These are phyloP conservation scores for Emericellopsis terricola DNA, from an alignment of 495 filamentous ascomycete genomes.

Conservation along the genomic window DNA sequence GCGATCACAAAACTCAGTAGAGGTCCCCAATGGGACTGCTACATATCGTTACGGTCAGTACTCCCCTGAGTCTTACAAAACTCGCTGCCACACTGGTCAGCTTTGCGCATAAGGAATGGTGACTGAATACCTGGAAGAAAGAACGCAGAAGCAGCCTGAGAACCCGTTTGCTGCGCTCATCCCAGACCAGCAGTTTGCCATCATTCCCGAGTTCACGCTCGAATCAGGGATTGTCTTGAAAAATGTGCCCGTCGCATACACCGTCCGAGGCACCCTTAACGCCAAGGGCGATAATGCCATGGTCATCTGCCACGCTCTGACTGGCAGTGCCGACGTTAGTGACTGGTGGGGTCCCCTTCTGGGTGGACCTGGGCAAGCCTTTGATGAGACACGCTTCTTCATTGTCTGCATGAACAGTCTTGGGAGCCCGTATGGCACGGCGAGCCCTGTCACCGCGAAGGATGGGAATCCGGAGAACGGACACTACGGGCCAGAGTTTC, in stretches of 20 bases:
- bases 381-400: conserved; percentile 85
- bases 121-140: conserved; percentile 42
- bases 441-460: conserved; percentile 80
- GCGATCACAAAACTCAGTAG: neutral
- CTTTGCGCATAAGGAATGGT: conserved; percentile 20
- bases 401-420: conserved; percentile 91
- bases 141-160: conserved; percentile 52
- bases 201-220: conserved; percentile 79
- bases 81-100: no score
- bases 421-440: conserved; percentile 91
- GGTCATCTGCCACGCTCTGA: conserved; percentile 94
- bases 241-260: conserved; percentile 91
- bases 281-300: conserved; percentile 70
- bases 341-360: conserved; percentile 98
- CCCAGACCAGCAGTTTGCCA: conserved; percentile 64
- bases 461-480: conserved; percentile 57
- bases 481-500: conserved; percentile 88
- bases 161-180: conserved; percentile 84
- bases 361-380: conserved; percentile 74
- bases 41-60: neutral
- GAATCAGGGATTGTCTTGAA: conserved; percentile 76
- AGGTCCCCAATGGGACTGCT: neutral
- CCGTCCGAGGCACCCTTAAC: conserved; percentile 60
- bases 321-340: conserved; percentile 85
- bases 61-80: no score